Conservation (phyloP, 257 asterid genomes). For the Nemophila menziesii region DNA sequence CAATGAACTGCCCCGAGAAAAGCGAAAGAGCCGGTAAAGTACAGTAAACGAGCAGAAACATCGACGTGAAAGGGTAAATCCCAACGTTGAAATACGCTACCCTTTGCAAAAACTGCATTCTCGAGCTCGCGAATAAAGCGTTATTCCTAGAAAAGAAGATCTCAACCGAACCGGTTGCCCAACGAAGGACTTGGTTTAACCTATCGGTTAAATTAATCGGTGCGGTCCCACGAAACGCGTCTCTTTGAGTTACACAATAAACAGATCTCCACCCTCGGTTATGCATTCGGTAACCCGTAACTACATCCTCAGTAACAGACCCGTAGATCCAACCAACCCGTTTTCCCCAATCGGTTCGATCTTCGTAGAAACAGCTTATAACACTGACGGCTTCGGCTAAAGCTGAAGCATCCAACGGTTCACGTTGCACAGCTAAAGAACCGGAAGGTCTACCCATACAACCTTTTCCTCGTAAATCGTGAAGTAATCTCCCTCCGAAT, state of each 20-base stretch:
- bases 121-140: constrained; percentile 58
- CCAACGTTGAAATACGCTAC: constrained; percentile 88
- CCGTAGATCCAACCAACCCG: constrained; percentile 95
- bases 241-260: constrained; percentile 69
- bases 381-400: constrained; percentile 78
- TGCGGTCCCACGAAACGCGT: constrained; percentile 90
- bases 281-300: constrained; percentile 88
- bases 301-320: constrained; percentile 83
- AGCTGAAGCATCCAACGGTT: constrained; percentile 77
- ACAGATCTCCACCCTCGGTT: constrained; percentile 87
- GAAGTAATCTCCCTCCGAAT: constrained; percentile 73
- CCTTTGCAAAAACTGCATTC: constrained; percentile 78
- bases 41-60: constrained; percentile 72
- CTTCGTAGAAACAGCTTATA: constrained; percentile 77
- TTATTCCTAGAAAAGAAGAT: constrained; percentile 85
- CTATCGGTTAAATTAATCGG: constrained; percentile 88
- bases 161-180: constrained; percentile 97
- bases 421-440: constrained; percentile 71
- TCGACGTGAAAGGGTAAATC: constrained; percentile 75
- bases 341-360: constrained; percentile 82
- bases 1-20: constrained; percentile 83
- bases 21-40: constrained; percentile 73
- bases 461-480: constrained; percentile 71
- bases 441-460: constrained; percentile 69
- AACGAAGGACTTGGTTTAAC: constrained; percentile 73